Base-by-base conservation (phyloP, 2,329 filamentous ascomycete species). In the Ophiosphaerella narmari region DNA sequence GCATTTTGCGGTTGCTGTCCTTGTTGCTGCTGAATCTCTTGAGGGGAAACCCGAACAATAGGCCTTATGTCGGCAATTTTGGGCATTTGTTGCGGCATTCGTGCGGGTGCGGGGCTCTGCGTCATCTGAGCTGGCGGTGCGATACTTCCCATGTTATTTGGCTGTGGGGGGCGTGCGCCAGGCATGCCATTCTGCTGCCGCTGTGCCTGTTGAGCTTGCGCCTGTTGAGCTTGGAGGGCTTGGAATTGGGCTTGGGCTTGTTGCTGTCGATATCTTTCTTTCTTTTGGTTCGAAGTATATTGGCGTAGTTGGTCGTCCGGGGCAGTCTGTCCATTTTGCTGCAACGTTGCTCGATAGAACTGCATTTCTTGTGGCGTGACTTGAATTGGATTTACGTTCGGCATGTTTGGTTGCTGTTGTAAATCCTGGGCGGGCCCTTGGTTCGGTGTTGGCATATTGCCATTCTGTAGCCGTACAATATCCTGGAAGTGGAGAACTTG, bases 401-500 rank as follows among this genome's bases (percentile, higher is more conserved):
- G 52, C 57, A 71, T 66, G 23, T 63, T 66, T 13, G 60, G 52
- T 40, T 64, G 63, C 39, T 59, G 68, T 43, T 68, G 70, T 7
- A 60, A 62, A 43, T 59, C 54, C 26, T 66, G 60, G 8, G 54
- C 60, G 33, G 62, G 65, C 14, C 55, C 62, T 46, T 66, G 62
- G 11, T 59, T 63, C 8, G 66, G 59, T 24, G 62, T 68, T 72
- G 78, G 53, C 37, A 50, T 45, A 16, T 48, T 55, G 33, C 43
- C 54, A 24, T 41, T 37, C 14, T 62, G 58, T 12, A 63, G 63
- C 66, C 63, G 58, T 63, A 73, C 56, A 43, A 71, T 55, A 50
- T 77, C 74, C 45, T 68, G 71, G 50, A 78, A 76, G 52, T 82
- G 78, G 32, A 78, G 56, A 2, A 68, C 72, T 51, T 75, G 72